phyloP scores from a whole-genome alignment of 2,329 filamentous ascomycete genomes.

The Tolypocladium sp. region DNA sequence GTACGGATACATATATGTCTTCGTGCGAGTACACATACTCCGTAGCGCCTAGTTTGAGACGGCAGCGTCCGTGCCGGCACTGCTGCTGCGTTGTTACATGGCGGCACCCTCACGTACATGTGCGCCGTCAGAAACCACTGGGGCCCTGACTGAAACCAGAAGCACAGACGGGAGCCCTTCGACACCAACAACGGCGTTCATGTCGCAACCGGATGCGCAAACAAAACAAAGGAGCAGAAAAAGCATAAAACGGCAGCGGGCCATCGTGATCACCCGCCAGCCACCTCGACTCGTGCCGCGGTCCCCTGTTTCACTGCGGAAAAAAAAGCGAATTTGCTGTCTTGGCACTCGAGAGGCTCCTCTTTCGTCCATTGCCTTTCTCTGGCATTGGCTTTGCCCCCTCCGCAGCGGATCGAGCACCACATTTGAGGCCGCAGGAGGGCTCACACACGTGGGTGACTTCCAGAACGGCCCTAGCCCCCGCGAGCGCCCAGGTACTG shows the following conservation, averaged over 20 bases:
- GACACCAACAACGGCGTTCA: not conserved
- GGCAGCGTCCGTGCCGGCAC: not conserved
- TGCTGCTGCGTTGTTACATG: not conserved
- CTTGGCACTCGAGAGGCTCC: not conserved
- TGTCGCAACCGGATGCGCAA: not conserved
- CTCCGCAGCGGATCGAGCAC: not conserved
- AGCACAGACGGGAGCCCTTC: not conserved
- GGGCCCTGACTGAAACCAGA: not conserved
- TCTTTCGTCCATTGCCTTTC: not conserved
- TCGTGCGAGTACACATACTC: not conserved
- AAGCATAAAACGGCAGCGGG: not conserved
- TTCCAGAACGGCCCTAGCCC: not conserved
- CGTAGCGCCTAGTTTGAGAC: not conserved
- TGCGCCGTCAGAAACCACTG: not conserved
- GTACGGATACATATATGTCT: too few species aligned
- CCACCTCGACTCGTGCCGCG: not conserved
- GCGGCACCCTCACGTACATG: not conserved
- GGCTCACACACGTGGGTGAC: not conserved
- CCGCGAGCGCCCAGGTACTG: not conserved
- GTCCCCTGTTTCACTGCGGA: not conserved
- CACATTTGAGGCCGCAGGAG: not conserved
- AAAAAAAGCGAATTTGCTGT: not conserved
- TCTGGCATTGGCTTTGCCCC: not conserved
- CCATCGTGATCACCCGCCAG: not conserved
- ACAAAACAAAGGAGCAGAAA: not conserved